Evolutionary conservation across 129 eudicot genomes (phyloP).

Genomic region (sunflower (Helianthus annuus)): HanXRQr2.0-SUNRISE NC_035448.2:190880801-190881300

Average conservation of each 20-base stretch:
- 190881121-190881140: conserved; percentile 88
- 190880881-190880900: too few relatives aligned
- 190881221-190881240: conserved; percentile 86
- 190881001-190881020: background rate
- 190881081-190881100: conserved; percentile 91
- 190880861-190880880: too few relatives aligned
- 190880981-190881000: too few relatives aligned
- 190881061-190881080: conserved; percentile 79
- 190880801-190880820: too few relatives aligned
- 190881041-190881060: conserved; percentile 61
- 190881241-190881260: conserved; percentile 89
- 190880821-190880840: too few relatives aligned
- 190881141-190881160: conserved; percentile 88
- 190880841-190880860: too few relatives aligned
- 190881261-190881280: conserved; percentile 82
- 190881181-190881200: conserved; percentile 82
- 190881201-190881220: conserved; percentile 68
- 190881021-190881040: background rate
- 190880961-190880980: too few relatives aligned
- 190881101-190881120: conserved; percentile 98
- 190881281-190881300: conserved; percentile 98
- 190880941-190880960: too few relatives aligned
- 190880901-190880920: too few relatives aligned
- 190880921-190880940: too few relatives aligned
- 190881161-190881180: conserved; percentile 85